Evolutionary conservation across 2,329 filamentous ascomycete genomes (phyloP).

Genomic region (Celoporthe dispersa): DNA sequence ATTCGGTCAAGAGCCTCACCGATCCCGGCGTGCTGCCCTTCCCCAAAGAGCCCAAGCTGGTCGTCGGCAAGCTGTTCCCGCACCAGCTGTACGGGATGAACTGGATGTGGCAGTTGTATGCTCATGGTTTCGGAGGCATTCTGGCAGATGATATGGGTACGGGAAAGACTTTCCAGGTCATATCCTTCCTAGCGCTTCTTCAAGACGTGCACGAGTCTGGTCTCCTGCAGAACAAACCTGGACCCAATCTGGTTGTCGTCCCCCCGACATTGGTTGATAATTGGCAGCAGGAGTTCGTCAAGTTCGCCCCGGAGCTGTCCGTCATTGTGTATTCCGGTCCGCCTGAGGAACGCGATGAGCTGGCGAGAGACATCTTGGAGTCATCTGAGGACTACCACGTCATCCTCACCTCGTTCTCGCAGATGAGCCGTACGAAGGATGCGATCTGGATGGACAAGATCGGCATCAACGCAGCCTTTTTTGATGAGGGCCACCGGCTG

Average conservation of each 20-base stretch:
- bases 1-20: constrained; percentile 37
- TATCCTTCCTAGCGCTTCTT: constrained; percentile 85
- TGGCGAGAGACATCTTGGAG: constrained; percentile 57
- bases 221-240: constrained; percentile 44
- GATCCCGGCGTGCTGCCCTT: constrained; percentile 50
- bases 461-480: constrained; percentile 66
- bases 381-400: constrained; percentile 29
- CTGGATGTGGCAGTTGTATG: constrained; percentile 86
- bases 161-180: constrained; percentile 96
- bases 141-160: constrained; percentile 97
- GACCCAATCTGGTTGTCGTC: constrained; percentile 85
- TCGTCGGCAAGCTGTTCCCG: constrained; percentile 84
- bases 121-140: constrained; percentile 81
- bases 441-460: constrained; percentile 54
- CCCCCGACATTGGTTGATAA: constrained; percentile 94
- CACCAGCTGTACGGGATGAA: constrained; percentile 95
- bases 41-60: constrained; percentile 70
- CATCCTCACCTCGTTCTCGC: constrained; percentile 48
- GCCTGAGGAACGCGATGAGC: constrained; percentile 68
- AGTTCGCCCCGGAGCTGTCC: constrained; percentile 78
- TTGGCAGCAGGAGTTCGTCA: constrained; percentile 88
- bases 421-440: constrained; percentile 58
- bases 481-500: constrained; percentile 92
- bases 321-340: constrained; percentile 74
- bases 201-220: constrained; percentile 61